These are phyloP conservation scores for Penicillium sumatraense DNA, from an alignment of 2,329 filamentous ascomycete genomes.

Conservation along the genomic window DNA sequence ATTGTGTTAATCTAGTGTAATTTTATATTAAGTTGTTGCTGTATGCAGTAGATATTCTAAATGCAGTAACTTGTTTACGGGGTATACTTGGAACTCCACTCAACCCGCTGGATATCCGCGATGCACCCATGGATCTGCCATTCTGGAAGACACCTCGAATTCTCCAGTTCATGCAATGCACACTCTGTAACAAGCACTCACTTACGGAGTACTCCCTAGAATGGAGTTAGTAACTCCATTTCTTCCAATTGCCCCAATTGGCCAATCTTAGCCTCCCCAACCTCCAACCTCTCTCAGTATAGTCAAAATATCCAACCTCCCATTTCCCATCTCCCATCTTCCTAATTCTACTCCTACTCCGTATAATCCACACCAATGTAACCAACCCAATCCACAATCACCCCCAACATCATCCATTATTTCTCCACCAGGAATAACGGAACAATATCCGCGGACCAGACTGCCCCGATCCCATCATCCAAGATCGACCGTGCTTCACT, in stretches of 20 bases:
- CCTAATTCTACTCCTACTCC: no score
- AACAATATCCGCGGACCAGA: not conserved
- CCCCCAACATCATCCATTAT: no score
- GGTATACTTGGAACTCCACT: not conserved
- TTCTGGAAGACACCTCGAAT: not conserved
- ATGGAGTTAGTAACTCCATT: no score
- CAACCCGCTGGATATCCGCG: not conserved
- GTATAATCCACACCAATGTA: not conserved
- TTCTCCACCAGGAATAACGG: not conserved
- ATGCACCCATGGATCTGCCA: not conserved
- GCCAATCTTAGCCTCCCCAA: not conserved
- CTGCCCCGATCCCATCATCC: not conserved
- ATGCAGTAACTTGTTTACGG: not conserved
- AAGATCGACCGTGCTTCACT: no score
- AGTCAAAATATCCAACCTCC: no score
- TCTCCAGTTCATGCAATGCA: constrained; percentile 1
- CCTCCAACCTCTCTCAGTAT: not conserved
- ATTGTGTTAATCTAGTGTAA: no score
- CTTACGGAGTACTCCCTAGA: no score
- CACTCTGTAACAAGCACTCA: not conserved
- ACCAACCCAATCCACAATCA: not conserved
- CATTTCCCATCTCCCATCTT: no score
- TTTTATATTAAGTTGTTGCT: no score
- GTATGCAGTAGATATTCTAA: no score
- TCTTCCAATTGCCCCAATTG: not conserved